Evolutionary conservation across 2,329 filamentous ascomycete genomes (phyloP).

Genomic region (Sclerotinia glacialis): DNA sequence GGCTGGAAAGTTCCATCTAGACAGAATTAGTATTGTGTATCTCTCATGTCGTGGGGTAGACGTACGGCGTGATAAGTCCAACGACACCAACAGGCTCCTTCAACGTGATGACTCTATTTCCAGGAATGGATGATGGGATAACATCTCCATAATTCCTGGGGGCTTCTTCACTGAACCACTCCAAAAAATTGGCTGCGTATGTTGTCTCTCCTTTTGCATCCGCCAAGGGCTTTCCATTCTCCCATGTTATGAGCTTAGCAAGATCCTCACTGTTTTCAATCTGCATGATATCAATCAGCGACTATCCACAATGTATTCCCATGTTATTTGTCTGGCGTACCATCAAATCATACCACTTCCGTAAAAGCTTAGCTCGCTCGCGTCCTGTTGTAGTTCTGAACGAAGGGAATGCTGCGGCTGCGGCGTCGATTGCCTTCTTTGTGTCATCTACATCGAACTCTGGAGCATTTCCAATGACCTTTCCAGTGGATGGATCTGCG

Average conservation of each 20-base stretch:
- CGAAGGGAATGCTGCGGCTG: conserved; percentile 67
- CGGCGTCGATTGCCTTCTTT: conserved; percentile 78
- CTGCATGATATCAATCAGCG: conserved; percentile 27
- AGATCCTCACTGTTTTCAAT: conserved; percentile 73
- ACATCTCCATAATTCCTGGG: conserved; percentile 71
- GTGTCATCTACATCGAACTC: conserved; percentile 81
- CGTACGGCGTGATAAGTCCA: conserved; percentile 70
- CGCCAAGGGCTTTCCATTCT: conserved; percentile 81
- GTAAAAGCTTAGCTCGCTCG: conserved; percentile 69
- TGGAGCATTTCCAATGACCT: conserved; percentile 77
- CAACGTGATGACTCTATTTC: conserved; percentile 72
- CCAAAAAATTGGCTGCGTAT: conserved; percentile 73
- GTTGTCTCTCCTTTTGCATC: conserved; percentile 70
- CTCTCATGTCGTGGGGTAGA: neutral
- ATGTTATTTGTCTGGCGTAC: conserved; percentile 38
- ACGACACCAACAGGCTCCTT: conserved; percentile 84
- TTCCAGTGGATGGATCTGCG: conserved; percentile 76
- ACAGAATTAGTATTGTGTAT: conserved; percentile 5
- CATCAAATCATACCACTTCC: conserved; percentile 80
- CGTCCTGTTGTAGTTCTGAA: conserved; percentile 72
- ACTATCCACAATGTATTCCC: neutral
- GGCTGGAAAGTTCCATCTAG: conserved; percentile 77
- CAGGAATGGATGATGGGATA: conserved; percentile 66
- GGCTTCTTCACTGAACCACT: conserved; percentile 81
- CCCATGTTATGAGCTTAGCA: conserved; percentile 79